Conservation (phyloP, 2,329 filamentous ascomycete species). For the Colletotrichum phormii region DNA sequence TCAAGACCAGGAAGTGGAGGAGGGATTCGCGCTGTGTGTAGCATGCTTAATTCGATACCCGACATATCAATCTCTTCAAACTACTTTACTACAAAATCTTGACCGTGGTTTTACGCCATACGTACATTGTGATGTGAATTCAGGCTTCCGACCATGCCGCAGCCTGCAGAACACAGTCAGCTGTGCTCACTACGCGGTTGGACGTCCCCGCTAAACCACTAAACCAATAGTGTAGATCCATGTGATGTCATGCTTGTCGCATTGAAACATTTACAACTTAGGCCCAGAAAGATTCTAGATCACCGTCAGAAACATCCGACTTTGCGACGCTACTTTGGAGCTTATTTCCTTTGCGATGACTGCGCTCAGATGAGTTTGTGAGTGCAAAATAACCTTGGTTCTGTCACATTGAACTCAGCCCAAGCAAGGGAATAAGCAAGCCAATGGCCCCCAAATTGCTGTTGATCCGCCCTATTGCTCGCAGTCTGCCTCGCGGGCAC, state of each 20-base stretch:
- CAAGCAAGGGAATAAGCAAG: not conserved
- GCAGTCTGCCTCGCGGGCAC: not conserved
- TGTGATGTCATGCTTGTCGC: conserved; percentile 24
- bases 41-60: conserved; percentile 38
- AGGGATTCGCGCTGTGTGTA: conserved; percentile 22
- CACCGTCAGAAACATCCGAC: not conserved
- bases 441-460: not conserved
- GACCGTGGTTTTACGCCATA: not conserved
- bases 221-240: not conserved
- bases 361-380: not conserved
- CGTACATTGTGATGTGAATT: not conserved
- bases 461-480: not conserved
- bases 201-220: not conserved
- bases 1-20: not conserved
- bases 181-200: not conserved
- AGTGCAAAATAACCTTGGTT: not conserved
- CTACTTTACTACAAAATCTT: not conserved
- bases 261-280: not conserved
- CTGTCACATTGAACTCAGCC: too few species aligned
- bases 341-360: not conserved
- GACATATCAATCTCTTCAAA: conserved; percentile 34
- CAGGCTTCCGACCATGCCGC: not conserved
- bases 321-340: not conserved
- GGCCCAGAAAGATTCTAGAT: not conserved
- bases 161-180: not conserved